phyloP scores from a whole-genome alignment of 768 basidiomycete genomes.

The Rhizopogon vulgaris region DNA sequence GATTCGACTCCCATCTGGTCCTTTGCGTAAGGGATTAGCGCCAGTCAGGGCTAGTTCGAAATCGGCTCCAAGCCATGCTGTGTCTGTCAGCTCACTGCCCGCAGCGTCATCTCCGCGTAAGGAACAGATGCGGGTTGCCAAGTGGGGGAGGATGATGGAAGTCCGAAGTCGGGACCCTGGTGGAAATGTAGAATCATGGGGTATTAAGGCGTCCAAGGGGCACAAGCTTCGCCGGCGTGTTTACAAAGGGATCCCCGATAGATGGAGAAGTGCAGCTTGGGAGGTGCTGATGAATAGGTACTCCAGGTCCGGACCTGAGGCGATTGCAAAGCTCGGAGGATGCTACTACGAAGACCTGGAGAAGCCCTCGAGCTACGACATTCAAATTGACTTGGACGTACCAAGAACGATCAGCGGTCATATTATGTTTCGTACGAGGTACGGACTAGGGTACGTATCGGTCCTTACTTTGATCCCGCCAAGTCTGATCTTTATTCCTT shows the following conservation, averaged over 20 bases:
- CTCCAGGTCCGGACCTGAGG: conserved; percentile 39
- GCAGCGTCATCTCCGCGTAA: conserved; percentile 42
- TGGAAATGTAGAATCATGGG: conserved; percentile 73
- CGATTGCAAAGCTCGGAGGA: conserved; percentile 36
- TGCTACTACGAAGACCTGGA: conserved; percentile 65
- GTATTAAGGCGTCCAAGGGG: conserved; percentile 56
- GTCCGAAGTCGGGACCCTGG: conserved; percentile 66
- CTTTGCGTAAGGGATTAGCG: conserved; percentile 54
- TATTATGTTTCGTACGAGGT: conserved; percentile 90
- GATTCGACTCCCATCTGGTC: conserved; percentile 57
- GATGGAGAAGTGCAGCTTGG: conserved; percentile 94
- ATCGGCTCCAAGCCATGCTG: conserved; percentile 38
- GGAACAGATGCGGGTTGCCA: conserved; percentile 73
- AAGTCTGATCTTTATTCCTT: neutral
- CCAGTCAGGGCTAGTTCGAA: conserved; percentile 40
- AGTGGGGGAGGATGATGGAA: conserved; percentile 91
- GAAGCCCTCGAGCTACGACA: conserved; percentile 81
- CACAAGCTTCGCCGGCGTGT: conserved; percentile 66
- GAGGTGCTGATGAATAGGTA: conserved; percentile 64
- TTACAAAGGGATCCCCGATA: conserved; percentile 95
- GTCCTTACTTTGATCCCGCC: neutral
- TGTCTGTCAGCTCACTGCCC: conserved; percentile 42
- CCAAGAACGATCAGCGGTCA: conserved; percentile 95
- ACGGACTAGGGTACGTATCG: conserved; percentile 85
- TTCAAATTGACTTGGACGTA: conserved; percentile 97